Evolutionary conservation across 441 rosid genomes (phyloP).

Genomic region (Francoa sonchifolia): DNA sequence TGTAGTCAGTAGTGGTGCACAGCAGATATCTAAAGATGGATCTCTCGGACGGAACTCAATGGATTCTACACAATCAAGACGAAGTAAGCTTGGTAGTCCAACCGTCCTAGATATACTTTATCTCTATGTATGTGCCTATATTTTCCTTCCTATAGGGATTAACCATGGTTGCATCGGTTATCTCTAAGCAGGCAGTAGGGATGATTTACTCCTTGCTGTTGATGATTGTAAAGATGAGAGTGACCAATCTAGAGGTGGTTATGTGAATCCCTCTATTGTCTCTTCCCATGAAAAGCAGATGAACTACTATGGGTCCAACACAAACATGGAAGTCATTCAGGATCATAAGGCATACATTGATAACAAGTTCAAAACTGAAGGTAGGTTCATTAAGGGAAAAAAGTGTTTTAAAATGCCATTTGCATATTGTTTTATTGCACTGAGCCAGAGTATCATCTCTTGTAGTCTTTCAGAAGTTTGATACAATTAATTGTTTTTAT

Average conservation of each 20-base stretch:
- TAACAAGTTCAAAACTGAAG: conserved; percentile 46
- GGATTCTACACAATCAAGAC: conserved; percentile 51
- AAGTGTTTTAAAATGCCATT: too few species aligned
- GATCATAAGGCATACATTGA: conserved; percentile 26
- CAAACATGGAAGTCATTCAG: conserved; percentile 18
- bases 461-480: too few species aligned
- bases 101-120: conserved; percentile 9
- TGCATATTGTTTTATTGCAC: conserved; percentile 10
- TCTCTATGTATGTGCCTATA: conserved; percentile 7
- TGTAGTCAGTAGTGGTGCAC: conserved; percentile 73
- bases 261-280: conserved; percentile 20
- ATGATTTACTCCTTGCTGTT: conserved; percentile 34
- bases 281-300: conserved; percentile 24
- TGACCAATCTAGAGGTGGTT: conserved; percentile 25
- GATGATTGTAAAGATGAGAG: conserved; percentile 44
- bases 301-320: conserved; percentile 18
- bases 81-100: conserved; percentile 51
- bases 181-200: conserved; percentile 59
- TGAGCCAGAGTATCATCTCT: too few species aligned
- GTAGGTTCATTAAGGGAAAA: too few species aligned
- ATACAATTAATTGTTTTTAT: neutral
- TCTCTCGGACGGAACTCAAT: conserved; percentile 35
- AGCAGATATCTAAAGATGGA: conserved; percentile 75
- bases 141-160: conserved; percentile 8
- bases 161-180: conserved; percentile 17